phyloP scores from a whole-genome alignment of 1,139 yeast genomes.

The Blastobotrys capitulatus region DNA sequence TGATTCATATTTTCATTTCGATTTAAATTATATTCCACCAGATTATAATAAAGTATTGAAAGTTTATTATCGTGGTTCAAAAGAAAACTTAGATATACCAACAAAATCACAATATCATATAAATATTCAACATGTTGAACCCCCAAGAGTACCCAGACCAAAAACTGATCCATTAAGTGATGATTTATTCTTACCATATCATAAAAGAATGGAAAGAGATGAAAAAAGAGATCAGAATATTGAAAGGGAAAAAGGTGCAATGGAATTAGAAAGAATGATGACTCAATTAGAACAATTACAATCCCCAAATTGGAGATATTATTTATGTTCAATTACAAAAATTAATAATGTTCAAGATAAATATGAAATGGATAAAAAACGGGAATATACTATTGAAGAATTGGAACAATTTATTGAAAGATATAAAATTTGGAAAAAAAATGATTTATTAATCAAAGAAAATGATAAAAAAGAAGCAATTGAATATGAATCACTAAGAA shows the following conservation, averaged over 20 bases:
- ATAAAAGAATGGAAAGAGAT: slow-evolving; percentile 58
- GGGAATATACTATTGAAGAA: slow-evolving; percentile 47
- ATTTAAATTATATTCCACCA: slow-evolving; percentile 7
- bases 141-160: neutral
- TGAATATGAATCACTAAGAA: neutral
- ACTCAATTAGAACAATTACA: slow-evolving; percentile 42
- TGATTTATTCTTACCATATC: slow-evolving; percentile 44
- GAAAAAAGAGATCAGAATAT: slow-evolving; percentile 57
- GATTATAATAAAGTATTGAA: slow-evolving; percentile 7
- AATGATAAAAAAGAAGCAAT: slow-evolving; percentile 3
- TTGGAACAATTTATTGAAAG: slow-evolving; percentile 44
- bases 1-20: slow-evolving; percentile 6
- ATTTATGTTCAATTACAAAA: slow-evolving; percentile 49
- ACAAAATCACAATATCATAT: neutral
- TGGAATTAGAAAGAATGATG: slow-evolving; percentile 48
- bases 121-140: neutral
- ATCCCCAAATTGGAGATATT: slow-evolving; percentile 52
- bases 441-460: slow-evolving; percentile 21
- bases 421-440: slow-evolving; percentile 41
- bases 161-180: slow-evolving; percentile 45
- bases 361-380: slow-evolving; percentile 47
- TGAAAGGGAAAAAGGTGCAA: slow-evolving; percentile 47
- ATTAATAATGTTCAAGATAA: slow-evolving; percentile 44
- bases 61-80: neutral
- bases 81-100: neutral